Base-by-base conservation (phyloP, 768 basidiomycete genomes). In the Phylloporus arenicola region DNA sequence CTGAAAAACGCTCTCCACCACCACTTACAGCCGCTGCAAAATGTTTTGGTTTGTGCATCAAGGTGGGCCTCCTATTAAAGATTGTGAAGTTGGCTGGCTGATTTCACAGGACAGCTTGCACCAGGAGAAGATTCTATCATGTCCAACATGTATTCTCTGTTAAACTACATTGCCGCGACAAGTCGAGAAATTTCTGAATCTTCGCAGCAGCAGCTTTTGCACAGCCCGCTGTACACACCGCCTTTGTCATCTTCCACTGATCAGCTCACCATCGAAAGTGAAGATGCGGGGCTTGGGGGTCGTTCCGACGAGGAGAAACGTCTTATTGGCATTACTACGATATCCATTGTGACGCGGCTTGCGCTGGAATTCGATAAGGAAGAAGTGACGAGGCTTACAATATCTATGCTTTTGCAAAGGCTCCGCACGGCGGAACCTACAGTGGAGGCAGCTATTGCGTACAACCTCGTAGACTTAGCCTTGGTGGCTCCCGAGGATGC, bases 81-180 rank as follows among this genome's bases (percentile, higher is more conserved):
- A 6, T 34, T 13, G 22, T 51, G 11, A 30, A 37, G 44, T 9
- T 51, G 14, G 14, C 35, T 53, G 19, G 39, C 22, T 39, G 25
- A 57, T 43, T 56, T 50, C 20, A 44, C 54, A 10, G 33, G 38
- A 34, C 53, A 92, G 90, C 73, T 91, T 34, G 83, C 88, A 14
- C 86, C 88, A 14, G 89, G 88, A 38, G 88, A 92, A 56, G 92
- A 93, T 62, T 78, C 92, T 33, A 78, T 89, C 63, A 85, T 93
- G 80, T 97, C 94, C 4, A 91, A 93, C 57, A 87, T 97, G 83
- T 97, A 98, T 67, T 96, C 95, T 5, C 79, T 98, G 12, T 76
- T 98, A 52, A 97, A 98, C 64, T 88, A 89, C 65, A 86, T 97
- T 52, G 83, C 89, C 2, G 83, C 88, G 4, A 84, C 90, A 3